Evolutionary conservation across 2,329 filamentous ascomycete species (phyloP).

Genomic region (Fusarium sp.): DNA sequence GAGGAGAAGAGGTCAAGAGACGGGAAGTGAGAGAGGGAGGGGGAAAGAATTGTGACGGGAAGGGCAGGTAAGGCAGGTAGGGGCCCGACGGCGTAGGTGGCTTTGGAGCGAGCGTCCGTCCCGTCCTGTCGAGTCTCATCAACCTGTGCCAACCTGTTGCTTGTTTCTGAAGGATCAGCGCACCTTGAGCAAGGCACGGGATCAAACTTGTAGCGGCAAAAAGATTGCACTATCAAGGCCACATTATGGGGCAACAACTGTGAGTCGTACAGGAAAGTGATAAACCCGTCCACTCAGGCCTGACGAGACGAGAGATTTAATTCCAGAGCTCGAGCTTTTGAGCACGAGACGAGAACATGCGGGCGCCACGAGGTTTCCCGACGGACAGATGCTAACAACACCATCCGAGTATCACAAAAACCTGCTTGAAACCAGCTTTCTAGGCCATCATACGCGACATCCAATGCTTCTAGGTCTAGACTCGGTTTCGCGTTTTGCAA

Average conservation of each 20-base stretch:
- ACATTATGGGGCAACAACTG: conserved; percentile 32
- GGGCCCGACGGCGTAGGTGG: conserved; percentile 32
- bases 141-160: neutral
- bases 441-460: conserved; percentile 12
- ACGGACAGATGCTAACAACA: conserved; percentile 9
- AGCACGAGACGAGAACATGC: conserved; percentile 29
- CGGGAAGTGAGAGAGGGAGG: conserved; percentile 11
- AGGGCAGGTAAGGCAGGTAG: conserved; percentile 23
- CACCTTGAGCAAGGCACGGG: conserved; percentile 39
- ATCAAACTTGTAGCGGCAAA: conserved; percentile 31
- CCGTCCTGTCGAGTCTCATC: conserved; percentile 7
- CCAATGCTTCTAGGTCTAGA: conserved; percentile 2
- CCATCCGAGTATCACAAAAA: conserved; percentile 17
- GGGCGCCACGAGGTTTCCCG: conserved; percentile 1
- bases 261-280: conserved; percentile 25
- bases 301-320: conserved; percentile 38
- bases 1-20: conserved; percentile 4
- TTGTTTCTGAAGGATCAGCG: conserved; percentile 30
- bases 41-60: conserved; percentile 18
- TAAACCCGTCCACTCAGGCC: conserved; percentile 2
- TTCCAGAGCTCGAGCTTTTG: conserved; percentile 20
- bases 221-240: conserved; percentile 33
- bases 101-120: conserved; percentile 12
- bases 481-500: conserved; percentile 17
- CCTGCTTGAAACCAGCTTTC: conserved; percentile 24